phyloP scores from a whole-genome alignment of 2,329 filamentous ascomycete genomes.

The Ceratocystis diversiconidia region DNA sequence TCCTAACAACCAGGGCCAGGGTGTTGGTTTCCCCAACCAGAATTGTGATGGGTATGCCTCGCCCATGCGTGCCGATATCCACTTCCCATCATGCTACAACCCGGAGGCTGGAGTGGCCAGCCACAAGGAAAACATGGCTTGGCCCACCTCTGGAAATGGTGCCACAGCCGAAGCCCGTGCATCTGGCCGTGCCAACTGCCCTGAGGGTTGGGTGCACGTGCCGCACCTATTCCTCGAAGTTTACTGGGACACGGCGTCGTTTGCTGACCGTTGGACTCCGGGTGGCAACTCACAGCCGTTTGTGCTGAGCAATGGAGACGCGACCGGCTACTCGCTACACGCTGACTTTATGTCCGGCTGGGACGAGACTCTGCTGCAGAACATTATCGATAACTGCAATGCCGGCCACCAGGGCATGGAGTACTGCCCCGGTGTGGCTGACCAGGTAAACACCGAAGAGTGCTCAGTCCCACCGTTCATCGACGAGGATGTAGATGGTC shows the following conservation, averaged over 20 bases:
- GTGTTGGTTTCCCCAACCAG: conserved; percentile 54
- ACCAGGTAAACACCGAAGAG: conserved; percentile 36
- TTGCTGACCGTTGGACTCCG: conserved; percentile 39
- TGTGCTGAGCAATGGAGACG: conserved; percentile 54
- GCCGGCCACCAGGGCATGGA: conserved; percentile 46
- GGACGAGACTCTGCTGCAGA: conserved; percentile 50
- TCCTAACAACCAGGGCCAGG: conserved; percentile 39
- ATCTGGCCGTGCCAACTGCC: conserved; percentile 38
- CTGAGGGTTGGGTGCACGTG: conserved; percentile 38
- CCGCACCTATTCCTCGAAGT: conserved; percentile 46
- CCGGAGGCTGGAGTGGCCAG: conserved; percentile 44
- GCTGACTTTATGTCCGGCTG: conserved; percentile 62
- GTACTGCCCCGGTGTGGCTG: conserved; percentile 43
- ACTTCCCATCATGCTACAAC: conserved; percentile 64
- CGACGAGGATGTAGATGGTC: conserved; percentile 32
- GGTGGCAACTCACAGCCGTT: conserved; percentile 44
- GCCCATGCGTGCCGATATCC: conserved; percentile 50
- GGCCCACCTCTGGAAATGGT: conserved; percentile 34
- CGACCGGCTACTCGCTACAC: conserved; percentile 55
- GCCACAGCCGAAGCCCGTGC: conserved; percentile 25
- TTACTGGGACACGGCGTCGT: conserved; percentile 45
- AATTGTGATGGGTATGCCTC: conserved; percentile 51
- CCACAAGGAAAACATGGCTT: conserved; percentile 52
- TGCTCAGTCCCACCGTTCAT: conserved; percentile 39
- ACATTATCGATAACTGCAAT: conserved; percentile 53